phyloP scores from a whole-genome alignment of 2,329 filamentous ascomycete species.

The Scytalidium lignicola region DNA sequence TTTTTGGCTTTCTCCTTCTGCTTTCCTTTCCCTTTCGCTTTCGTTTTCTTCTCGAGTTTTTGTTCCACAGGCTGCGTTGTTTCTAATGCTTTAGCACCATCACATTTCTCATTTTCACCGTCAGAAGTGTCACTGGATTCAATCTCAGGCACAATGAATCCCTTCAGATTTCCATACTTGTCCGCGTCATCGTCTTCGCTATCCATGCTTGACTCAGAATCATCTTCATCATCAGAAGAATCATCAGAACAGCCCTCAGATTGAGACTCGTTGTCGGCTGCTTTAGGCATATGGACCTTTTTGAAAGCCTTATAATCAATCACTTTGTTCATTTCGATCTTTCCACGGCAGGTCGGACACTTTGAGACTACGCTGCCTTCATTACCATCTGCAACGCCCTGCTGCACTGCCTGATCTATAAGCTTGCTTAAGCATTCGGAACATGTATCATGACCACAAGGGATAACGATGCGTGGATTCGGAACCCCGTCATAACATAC shows the following conservation, averaged over 20 bases:
- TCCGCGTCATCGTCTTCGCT: constrained; percentile 33
- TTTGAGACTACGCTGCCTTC: constrained; percentile 36
- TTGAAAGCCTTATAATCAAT: constrained; percentile 73
- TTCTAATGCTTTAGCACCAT: constrained; percentile 18
- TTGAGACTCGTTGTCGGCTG: constrained; percentile 17
- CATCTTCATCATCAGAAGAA: constrained; percentile 19
- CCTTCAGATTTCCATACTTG: constrained; percentile 39
- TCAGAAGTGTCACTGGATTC: constrained; percentile 22
- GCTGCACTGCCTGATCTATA: constrained; percentile 51
- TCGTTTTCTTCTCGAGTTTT: constrained; percentile 31
- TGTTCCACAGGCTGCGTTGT: constrained; percentile 8
- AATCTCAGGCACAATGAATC: constrained; percentile 49
- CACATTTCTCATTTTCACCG: constrained; percentile 28
- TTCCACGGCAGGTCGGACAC: constrained; percentile 72
- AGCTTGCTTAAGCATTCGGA: constrained; percentile 69
- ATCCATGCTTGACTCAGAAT: constrained; percentile 31
- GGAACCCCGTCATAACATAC: constrained; percentile 73
- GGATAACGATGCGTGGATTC: constrained; percentile 73
- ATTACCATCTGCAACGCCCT: constrained; percentile 53
- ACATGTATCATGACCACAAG: constrained; percentile 80
- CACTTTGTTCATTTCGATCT: constrained; percentile 61
- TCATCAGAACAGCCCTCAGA: constrained; percentile 13
- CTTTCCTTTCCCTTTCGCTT: constrained; percentile 23
- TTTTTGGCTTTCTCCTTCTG: constrained; percentile 18
- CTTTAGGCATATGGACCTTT: constrained; percentile 61